Evolutionary conservation across 2,329 filamentous ascomycete species (phyloP), one percentile per base, ranked within the genome.

Genomic region (Sporothrix inflata): DNA sequence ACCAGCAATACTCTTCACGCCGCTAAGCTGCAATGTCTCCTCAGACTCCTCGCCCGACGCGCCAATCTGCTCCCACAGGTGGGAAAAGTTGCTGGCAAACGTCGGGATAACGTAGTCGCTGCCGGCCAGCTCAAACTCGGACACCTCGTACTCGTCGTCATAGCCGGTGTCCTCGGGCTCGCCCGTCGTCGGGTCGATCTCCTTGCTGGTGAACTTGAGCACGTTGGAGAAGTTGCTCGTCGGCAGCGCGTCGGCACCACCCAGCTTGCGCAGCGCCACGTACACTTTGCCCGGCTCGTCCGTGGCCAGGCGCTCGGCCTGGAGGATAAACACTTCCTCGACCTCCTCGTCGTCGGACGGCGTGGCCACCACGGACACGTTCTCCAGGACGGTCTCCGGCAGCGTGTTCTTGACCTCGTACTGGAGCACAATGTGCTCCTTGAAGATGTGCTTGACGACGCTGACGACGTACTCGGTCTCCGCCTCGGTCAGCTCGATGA

Each of bases 341-440:
- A 91, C 85, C 77, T 93, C 90, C 70, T 96, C 94, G 70, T 96
- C 92, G 49, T 97, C 92, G 1, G 90, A 85, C 4, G 94, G 93
- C 0, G 91, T 91, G 40, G 92, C 92, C 21, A 94, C 88, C 51
- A 97, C 89, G 0, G 93, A 94, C 19, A 97, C 94, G 74, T 97
- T 93, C 80, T 97, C 94, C 45, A 98, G 86, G 38, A 99, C 89
- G 19, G 94, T 97, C 74, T 94, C 93, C 14, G 93, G 91, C 12
- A 99, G 87, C 2, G 96, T 99, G 85, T 99, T 99, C 87, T 97
- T 98, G 81, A 99, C 90, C 80, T 98, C 93, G 82, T 96, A 99
- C 80, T 99, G 96, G 71, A 99, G 85, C 45, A 99, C 95, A 79
- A 99, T 86, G 79, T 98, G 93, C 80, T 97, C 93, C 84, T 97